Base-by-base conservation (phyloP, 305 asterid species). In the Fraxinus platypoda region DNA sequence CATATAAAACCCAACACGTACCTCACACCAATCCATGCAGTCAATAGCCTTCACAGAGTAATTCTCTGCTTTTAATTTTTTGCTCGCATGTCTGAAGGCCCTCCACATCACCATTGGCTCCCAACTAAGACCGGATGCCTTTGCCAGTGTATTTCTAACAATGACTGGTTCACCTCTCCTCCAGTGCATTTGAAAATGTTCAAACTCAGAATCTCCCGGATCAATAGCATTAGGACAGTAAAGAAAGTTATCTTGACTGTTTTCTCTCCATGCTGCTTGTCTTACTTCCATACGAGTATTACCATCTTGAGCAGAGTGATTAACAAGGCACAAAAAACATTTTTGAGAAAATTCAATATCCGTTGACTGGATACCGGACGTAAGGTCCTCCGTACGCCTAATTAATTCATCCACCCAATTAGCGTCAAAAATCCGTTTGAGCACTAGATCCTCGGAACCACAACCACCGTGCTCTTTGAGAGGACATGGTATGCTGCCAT, bases 1-100 rank as follows among this genome's bases (percentile, higher is more conserved):
- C 34, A 68, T 6, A 11, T 64, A 83, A 31, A 75, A 80, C 57
- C 34, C 30, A 81, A 74, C 70, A 75, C 78, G 43, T 89, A 94
- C 98, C 98, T 94, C 92, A 34, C 93, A 90, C 97, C 94, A 91
- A 83, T 94, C 96, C 88, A 90, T 87, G 91, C 98, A 94, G 87
- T 94, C 95, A 77, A 94, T 89, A 77, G 98, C 94, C 82, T 91
- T 91, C 79, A 94, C 97, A 43, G 78, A 81, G 82, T 74, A 87
- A 66, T 84, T 73, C 43, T 90, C 93, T 30, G 89, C 91, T 28
- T 88, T 87, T 77, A 91, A 59, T 78, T 88, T 90, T 85, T 83
- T 90, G 75, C 88, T 89, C 13, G 94, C 96, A 46, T 41, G 86
- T 82, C 90, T 91, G 85, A 94, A 91, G 82, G 98, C 98, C 85